Evolutionary conservation across 2,329 filamentous ascomycete genomes (phyloP), one percentile per base, ranked within the genome.

Genomic region (Pseudogymnoascus sp.): DNA sequence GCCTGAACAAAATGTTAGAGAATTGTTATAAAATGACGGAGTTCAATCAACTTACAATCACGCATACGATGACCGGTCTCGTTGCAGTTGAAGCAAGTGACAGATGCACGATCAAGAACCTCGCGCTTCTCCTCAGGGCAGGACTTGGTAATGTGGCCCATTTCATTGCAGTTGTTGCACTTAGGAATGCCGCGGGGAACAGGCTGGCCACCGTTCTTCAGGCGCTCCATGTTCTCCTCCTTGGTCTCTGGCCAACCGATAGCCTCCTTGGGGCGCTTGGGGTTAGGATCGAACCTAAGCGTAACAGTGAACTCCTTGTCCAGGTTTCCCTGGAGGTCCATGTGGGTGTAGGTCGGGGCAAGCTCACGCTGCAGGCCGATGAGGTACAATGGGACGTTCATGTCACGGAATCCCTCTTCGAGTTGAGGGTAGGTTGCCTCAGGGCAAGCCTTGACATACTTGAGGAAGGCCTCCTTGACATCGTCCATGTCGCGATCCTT

Each of bases 321-420:
- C 19, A 87, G 76, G 65, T 88, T 83, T 4, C 88, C 88, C 70
- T 90, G 86, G 1, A 90, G 76, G 67, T 90, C 86, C 83, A 90
- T 88, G 74, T 88, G 87, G 65, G 85, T 89, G 67, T 86, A 81
- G 4, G 85, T 84, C 1, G 75, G 71, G 0, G 79, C 71, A 31
- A 88, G 73, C 35, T 81, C 75, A 67, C 83, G 81, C 76, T 89
- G 82, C 5, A 83, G 73, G 5, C 84, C 84, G 67, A 90, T 87
- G 62, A 91, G 75, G 74, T 81, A 87, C 13, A 88, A 74, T 2
- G 74, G 74, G 64, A 88, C 78, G 0, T 76, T 71, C 44, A 83
- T 76, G 1, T 74, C 68, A 6, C 87, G 83, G 71, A 91, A 81
- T 1, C 79, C 78, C 33, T 78, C 69, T 76, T 91, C 87, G 5